Percentiles rank a stretch among this genome's conserved stretches.
phyloP scores from a whole-genome alignment of 106 monocot species.

The Ottelia alismoides region DNA sequence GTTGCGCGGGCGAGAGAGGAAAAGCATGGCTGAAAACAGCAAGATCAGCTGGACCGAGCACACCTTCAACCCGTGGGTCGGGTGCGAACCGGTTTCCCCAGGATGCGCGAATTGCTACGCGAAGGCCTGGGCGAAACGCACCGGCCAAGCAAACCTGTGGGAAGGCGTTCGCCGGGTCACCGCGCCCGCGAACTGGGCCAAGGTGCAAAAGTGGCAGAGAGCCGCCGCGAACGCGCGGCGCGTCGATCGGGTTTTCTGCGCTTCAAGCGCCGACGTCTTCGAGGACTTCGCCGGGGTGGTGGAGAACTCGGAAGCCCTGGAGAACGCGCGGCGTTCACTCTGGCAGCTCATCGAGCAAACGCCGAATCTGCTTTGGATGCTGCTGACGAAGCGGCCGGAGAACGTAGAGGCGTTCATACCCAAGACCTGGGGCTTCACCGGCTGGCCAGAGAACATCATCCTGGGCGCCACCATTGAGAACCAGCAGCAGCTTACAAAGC shows the following conservation, averaged over 20 bases:
- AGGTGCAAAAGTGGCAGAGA: not conserved
- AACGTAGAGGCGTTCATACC: too few relatives aligned
- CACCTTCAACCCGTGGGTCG: not conserved
- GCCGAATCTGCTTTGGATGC: not conserved
- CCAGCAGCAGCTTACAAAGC: too few relatives aligned
- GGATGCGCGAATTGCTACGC: not conserved
- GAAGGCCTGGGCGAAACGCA: not conserved
- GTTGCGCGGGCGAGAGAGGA: too few relatives aligned
- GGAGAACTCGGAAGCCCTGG: not conserved
- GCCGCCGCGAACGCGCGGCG: not conserved
- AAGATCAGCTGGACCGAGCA: not conserved
- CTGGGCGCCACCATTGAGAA: too few relatives aligned
- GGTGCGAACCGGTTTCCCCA: not conserved
- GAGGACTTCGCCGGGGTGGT: not conserved
- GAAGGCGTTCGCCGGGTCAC: not conserved
- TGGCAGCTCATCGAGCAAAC: not conserved
- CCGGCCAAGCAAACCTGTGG: not conserved
- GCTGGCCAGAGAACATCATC: too few relatives aligned
- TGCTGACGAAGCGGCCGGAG: not conserved
- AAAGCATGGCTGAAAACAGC: not conserved
- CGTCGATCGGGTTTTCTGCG: not conserved
- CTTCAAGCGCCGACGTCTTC: not conserved
- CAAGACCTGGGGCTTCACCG: too few relatives aligned
- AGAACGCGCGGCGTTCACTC: too few relatives aligned
- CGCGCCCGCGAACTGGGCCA: not conserved